A percentile compares a stretch with the other conserved stretches of the same genome.
phyloP scores from a whole-genome alignment of 1,284 basidiomycete genomes.

The Sanghuangporus baumii region DNA sequence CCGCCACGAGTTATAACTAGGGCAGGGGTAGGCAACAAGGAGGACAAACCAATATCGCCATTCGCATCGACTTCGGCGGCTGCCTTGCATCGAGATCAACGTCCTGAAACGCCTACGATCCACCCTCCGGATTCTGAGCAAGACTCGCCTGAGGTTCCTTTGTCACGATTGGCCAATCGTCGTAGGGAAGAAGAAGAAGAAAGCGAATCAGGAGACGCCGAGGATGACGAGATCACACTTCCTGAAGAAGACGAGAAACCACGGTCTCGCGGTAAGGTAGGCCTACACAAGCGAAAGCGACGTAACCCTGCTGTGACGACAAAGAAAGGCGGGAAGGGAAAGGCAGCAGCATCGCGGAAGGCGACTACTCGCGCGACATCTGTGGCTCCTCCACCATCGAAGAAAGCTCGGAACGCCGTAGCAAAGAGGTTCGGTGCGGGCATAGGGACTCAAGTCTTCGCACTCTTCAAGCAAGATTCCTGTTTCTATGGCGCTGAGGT shows the following conservation, averaged over 20 bases:
- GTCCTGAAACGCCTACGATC: background rate
- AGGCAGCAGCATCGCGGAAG: conserved; percentile 21
- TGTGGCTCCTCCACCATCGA: background rate
- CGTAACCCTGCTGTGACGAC: conserved; percentile 21
- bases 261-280: conserved; percentile 17
- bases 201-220: conserved; percentile 30
- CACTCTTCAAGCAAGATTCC: conserved; percentile 54
- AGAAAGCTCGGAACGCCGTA: background rate
- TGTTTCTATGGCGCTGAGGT: conserved; percentile 60
- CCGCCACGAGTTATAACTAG: background rate
- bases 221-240: conserved; percentile 39
- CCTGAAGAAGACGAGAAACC: conserved; percentile 23
- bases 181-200: conserved; percentile 24
- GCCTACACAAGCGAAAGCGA: conserved; percentile 46
- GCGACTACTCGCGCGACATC: background rate
- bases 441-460: conserved; percentile 54
- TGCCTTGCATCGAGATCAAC: too few relatives aligned
- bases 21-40: background rate
- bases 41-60: background rate
- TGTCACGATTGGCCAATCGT: background rate
- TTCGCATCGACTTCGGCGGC: background rate
- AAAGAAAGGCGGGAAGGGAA: conserved; percentile 22
- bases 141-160: conserved; percentile 5
- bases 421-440: conserved; percentile 17
- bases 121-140: background rate